Base-by-base conservation (phyloP, 768 basidiomycete genomes). In the Trametes coccinea region DNA sequence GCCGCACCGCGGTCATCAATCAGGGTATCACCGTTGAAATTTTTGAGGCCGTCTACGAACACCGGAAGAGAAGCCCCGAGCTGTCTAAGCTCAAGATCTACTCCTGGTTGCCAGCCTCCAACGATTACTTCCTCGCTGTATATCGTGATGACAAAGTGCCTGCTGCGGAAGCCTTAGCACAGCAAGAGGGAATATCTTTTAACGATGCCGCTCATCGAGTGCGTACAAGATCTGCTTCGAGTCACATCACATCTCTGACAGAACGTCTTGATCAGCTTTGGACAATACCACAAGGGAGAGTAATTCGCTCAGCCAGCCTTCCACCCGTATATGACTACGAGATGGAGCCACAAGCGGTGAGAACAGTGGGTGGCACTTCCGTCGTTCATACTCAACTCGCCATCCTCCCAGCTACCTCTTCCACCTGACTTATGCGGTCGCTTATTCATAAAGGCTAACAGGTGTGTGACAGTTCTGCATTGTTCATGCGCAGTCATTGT, bases 271-370 rank as follows among this genome's bases (percentile, higher is more conserved):
- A 5, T 41, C 4, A 39, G 7, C 3, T 34, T 4, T 16, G 29
- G 39, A 16, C 41, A 27, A 8, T 27, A 31, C 31, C n/a, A 16
- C 40, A 16, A 2, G 17, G 43, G 4, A 22, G 30, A 2, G 27
- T 45, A 5, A 14, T 59, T 2, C 29, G 14, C 43, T 13, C 8
- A 1, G 41, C 50, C 2, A 11, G 58, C 7, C 40, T 52, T 4
- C 58, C 58, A 10, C 16, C 17, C 6, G 37, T 59, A 49, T 52
- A 59, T 34, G 50, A 52, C 50, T 40, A 53, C 58, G 58, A 59
- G 16, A 17, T 14, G n/a, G 27, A 53, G 4, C 58, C 58, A 13
- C 58, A 59, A 27, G 43, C 39, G 13, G 17, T 4, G 58, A 51
- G 40, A 5, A 22, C 22, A 22, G 22, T 22, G 22, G 22, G 22